Percentiles rank a stretch among this genome's conserved stretches.
These are phyloP conservation scores for Selenicereus undatus DNA, from an alignment of 148 eudicot genomes.

Conservation along the genomic window DNA sequence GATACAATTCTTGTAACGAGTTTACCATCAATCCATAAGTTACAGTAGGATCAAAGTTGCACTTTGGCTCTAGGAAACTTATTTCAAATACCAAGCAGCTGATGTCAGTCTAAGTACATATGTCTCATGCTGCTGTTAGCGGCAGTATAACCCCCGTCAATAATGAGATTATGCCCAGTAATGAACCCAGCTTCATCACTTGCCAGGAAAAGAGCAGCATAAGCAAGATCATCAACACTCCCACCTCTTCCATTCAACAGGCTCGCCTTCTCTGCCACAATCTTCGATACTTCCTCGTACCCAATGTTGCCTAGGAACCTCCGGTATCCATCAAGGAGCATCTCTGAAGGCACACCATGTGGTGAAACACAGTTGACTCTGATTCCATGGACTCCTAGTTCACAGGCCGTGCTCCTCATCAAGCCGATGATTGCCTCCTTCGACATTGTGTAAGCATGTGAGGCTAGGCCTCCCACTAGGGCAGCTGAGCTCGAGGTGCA, in stretches of 20 bases:
- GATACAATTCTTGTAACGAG: not conserved
- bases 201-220: conserved; percentile 55
- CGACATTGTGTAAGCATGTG: conserved; percentile 72
- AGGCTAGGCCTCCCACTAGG: conserved; percentile 63
- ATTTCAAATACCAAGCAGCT: not conserved
- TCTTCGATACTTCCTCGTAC: conserved; percentile 41
- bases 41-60: not conserved
- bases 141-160: conserved; percentile 73
- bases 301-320: conserved; percentile 28
- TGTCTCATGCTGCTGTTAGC: conserved; percentile 38
- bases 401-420: conserved; percentile 57
- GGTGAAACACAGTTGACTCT: conserved; percentile 85
- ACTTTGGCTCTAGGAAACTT: not conserved
- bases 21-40: not conserved
- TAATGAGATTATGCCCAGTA: conserved; percentile 63
- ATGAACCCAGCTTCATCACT: conserved; percentile 58
- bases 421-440: conserved; percentile 67
- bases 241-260: conserved; percentile 38
- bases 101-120: conserved; percentile 33
- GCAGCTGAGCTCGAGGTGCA: conserved; percentile 80
- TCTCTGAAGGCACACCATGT: conserved; percentile 73
- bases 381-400: conserved; percentile 66
- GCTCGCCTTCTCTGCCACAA: conserved; percentile 51
- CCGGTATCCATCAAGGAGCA: conserved; percentile 52
- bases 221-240: conserved; percentile 41